Evolutionary conservation across 129 eudicot species (phyloP).

Genomic region (Dittrichia graveolens): DNA sequence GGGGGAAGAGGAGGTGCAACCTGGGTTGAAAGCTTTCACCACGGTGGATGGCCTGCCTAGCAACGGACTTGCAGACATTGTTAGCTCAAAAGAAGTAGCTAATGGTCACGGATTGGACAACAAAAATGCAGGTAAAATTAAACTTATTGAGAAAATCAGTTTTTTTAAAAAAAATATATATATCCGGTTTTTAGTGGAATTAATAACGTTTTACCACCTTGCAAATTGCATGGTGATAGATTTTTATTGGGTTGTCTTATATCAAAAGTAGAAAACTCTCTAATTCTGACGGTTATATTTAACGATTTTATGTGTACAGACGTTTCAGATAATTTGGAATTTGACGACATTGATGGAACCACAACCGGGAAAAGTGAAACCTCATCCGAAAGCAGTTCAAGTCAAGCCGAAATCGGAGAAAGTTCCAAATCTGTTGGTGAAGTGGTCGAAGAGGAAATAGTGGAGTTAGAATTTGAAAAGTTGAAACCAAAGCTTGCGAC

Average conservation of each 20-base stretch:
- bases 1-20: constrained; percentile 11
- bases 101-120: neutral
- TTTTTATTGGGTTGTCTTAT: too few relatives aligned
- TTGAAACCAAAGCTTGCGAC: constrained; percentile 47
- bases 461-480: constrained; percentile 60
- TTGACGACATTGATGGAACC: constrained; percentile 10
- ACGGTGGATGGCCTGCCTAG: neutral
- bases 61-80: neutral
- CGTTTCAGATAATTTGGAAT: constrained; percentile 14
- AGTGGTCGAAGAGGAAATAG: constrained; percentile 47
- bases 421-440: constrained; percentile 27
- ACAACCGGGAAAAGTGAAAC: neutral
- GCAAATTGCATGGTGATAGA: neutral
- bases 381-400: neutral
- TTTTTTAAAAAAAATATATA: too few relatives aligned
- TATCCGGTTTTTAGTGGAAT: too few relatives aligned
- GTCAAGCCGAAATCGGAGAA: constrained; percentile 17
- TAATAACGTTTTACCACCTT: too few relatives aligned
- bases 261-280: too few relatives aligned
- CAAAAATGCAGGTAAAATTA: constrained; percentile 10
- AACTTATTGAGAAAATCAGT: too few relatives aligned
- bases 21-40: constrained; percentile 15
- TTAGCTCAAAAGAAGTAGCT: neutral
- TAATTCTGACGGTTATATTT: neutral
- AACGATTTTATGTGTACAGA: neutral